These are phyloP conservation scores for Orobanche coerulescens DNA, from an alignment of 257 asterid genomes.

Conservation along the genomic window DNA sequence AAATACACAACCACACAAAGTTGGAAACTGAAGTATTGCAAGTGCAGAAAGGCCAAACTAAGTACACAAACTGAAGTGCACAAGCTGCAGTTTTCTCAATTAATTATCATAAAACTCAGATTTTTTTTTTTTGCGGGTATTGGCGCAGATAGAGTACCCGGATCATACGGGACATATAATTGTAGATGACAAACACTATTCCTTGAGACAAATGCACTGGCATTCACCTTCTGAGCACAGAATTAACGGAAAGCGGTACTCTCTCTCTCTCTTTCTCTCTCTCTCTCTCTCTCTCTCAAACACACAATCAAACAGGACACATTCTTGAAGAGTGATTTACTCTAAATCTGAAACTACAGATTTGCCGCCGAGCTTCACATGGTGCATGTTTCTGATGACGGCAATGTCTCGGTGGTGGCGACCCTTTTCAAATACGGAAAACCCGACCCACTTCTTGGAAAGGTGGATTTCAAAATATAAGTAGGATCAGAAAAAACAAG, in stretches of 20 bases:
- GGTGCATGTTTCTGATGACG: constrained; percentile 55
- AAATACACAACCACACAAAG: no score
- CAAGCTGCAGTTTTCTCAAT: no score
- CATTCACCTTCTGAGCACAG: constrained; percentile 66
- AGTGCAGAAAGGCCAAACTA: no score
- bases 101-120: no score
- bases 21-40: no score
- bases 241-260: constrained; percentile 38
- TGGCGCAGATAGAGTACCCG: constrained; percentile 59
- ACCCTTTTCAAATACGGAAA: constrained; percentile 42
- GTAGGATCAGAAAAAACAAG: neutral
- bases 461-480: neutral
- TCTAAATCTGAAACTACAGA: constrained; percentile 18
- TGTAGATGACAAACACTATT: constrained; percentile 39
- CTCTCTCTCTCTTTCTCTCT: constrained; percentile 1
- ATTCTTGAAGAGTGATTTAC: no score
- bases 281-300: no score
- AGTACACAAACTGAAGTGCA: no score
- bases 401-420: constrained; percentile 33
- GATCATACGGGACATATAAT: constrained; percentile 40
- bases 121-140: no score
- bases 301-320: no score
- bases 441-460: constrained; percentile 48
- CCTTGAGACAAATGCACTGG: constrained; percentile 68
- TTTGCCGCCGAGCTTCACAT: constrained; percentile 68